Evolutionary conservation across 2,329 filamentous ascomycete species (phyloP), one percentile per base, ranked within the genome.

Genomic region (Pezicula neosporulosa): DNA sequence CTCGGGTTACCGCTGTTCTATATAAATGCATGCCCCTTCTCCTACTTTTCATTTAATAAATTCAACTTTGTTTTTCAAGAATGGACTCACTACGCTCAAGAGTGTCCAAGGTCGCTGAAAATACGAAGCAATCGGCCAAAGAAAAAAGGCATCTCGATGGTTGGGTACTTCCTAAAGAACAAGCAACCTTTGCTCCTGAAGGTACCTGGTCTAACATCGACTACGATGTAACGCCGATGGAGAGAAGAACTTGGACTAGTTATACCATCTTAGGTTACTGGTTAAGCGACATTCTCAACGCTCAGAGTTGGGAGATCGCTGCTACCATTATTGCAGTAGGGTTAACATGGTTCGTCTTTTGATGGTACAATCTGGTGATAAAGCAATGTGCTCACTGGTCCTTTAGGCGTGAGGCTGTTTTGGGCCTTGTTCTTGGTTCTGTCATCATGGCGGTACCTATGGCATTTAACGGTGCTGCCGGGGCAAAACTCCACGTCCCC

Each of bases 361-460:
- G 24, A 51, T 19, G n/a, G 3, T 3, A 30, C 9, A 30, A 4
- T 7, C 28, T n/a, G 2, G 4, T 30, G 28, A 30, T 7, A 30
- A 12, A 7, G 8, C 10, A 9, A 30, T 4, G 28, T 30, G 10
- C 19, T 21, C 16, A n/a, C 19, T 18, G 12, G 7, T 10, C 16
- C 21, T 18, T 4, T 27, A 56, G 54, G 46, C 56, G 60, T 35
- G 60, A 63, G 48, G 53, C 59, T 1, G 52, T 63, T 21, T 53
- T 58, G 41, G 61, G 60, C 49, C 82, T 80, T 52, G 73, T 81
- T 49, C 78, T 86, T n/a, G 84, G 85, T 38, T 75, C 78, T 21
- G 82, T 81, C 54, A 80, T 82, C 28, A 59, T 55, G 43, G 77
- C 80, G 13, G 73, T 82, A 1, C 69, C 73, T 18, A 68, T 75